phyloP scores from a whole-genome alignment of 768 basidiomycete genomes.

The Auriscalpium microsporum region DNA sequence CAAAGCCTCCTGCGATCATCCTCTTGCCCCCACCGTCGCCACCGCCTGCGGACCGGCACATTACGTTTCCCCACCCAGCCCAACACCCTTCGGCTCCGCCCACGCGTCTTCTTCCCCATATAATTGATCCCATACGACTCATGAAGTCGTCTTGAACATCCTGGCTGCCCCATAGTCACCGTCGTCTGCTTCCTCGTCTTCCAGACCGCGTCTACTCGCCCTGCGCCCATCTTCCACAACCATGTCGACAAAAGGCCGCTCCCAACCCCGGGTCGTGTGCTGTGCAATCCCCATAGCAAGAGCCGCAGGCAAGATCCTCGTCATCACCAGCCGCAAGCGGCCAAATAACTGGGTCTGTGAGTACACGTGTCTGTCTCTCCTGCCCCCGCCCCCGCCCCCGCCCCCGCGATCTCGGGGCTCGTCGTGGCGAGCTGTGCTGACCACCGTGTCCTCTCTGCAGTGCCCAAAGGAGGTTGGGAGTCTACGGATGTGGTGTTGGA shows the following conservation, averaged over 20 bases:
- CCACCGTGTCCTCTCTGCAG: constrained; percentile 29
- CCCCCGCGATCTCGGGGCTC: constrained; percentile 1
- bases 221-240: constrained; percentile 1
- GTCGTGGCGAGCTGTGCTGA: constrained; percentile 8
- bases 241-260: constrained; percentile 56
- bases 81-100: constrained; percentile 5
- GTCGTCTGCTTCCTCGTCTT: not conserved
- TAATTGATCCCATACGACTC: constrained; percentile 4
- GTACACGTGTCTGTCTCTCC: constrained; percentile 27
- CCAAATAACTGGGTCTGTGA: constrained; percentile 82
- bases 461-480: constrained; percentile 94
- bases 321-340: constrained; percentile 79
- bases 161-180: not conserved
- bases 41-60: not conserved
- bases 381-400: constrained; percentile 1
- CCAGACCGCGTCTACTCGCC: not conserved
- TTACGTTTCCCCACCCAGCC: constrained; percentile 7
- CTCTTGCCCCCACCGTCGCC: not conserved
- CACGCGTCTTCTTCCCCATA: not conserved
- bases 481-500: constrained; percentile 71
- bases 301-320: constrained; percentile 66
- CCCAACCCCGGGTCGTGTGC: constrained; percentile 79
- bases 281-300: constrained; percentile 82
- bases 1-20: not conserved
- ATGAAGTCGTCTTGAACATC: constrained; percentile 13